Evolutionary conservation across 306 rosid genomes (phyloP).

Genomic region (Notholithocarpus densiflorus): DNA sequence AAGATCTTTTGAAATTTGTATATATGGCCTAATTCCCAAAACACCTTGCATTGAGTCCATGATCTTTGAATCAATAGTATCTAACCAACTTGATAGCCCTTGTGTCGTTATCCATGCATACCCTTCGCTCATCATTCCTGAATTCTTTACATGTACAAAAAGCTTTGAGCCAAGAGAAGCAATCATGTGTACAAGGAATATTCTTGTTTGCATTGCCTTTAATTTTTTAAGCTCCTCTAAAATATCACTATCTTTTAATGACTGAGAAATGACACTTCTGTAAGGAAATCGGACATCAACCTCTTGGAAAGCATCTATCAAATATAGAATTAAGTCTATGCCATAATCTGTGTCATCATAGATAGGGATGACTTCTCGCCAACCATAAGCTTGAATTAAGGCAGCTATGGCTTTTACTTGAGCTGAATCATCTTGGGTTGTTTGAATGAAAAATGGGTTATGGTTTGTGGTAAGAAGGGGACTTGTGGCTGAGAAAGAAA

Average conservation of each 20-base stretch:
- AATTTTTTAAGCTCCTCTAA: constrained; percentile 11
- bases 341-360: constrained; percentile 36
- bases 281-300: constrained; percentile 3
- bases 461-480: constrained; percentile 29
- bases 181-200: constrained; percentile 35
- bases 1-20: background rate
- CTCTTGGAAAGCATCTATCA: constrained; percentile 24
- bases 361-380: constrained; percentile 33
- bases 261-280: constrained; percentile 21
- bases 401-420: constrained; percentile 25
- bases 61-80: background rate
- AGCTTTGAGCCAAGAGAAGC: constrained; percentile 10
- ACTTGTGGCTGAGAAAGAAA: constrained; percentile 33
- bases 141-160: constrained; percentile 17
- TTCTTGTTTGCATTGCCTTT: background rate
- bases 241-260: background rate
- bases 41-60: constrained; percentile 40
- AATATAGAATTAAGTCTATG: constrained; percentile 26
- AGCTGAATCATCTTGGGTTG: constrained; percentile 23
- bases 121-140: constrained; percentile 21
- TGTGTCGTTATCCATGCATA: constrained; percentile 25
- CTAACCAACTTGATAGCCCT: constrained; percentile 13
- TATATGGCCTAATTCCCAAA: constrained; percentile 25
- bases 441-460: constrained; percentile 24
- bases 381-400: constrained; percentile 22